Percentiles rank a stretch among this genome's conserved stretches.
Evolutionary conservation across 371 early-diverging fungal species (phyloP).

Genomic region (Rhizomucor pusillus): DNA sequence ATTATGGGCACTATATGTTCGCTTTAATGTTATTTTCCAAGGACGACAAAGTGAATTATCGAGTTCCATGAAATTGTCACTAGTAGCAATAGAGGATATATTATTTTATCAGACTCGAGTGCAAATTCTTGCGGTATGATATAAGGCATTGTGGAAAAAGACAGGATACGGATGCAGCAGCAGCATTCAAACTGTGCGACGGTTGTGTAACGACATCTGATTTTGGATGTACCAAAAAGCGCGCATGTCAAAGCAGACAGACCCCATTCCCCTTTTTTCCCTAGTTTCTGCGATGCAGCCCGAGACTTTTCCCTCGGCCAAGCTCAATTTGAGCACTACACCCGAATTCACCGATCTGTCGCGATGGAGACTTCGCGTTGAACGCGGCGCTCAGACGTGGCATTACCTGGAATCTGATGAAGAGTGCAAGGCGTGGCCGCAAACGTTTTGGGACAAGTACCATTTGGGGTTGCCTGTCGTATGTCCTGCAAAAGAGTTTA

Average conservation of each 20-base stretch:
- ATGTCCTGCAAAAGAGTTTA: slow-evolving; percentile 11
- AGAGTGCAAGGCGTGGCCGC: slow-evolving; percentile 67
- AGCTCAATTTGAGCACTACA: slow-evolving; percentile 27
- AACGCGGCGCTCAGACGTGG: slow-evolving; percentile 94
- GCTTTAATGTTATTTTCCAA: no score
- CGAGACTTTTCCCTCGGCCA: slow-evolving; percentile 33
- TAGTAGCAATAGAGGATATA: no score
- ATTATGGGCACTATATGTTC: no score
- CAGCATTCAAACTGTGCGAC: not conserved
- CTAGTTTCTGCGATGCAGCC: slow-evolving; percentile 1
- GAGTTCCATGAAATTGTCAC: no score
- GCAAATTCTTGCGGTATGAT: no score
- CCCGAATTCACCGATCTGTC: slow-evolving; percentile 64
- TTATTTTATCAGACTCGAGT: no score
- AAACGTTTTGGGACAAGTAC: slow-evolving; percentile 81
- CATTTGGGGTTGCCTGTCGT: slow-evolving; percentile 83
- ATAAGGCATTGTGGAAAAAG: no score
- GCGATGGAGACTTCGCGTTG: slow-evolving; percentile 76
- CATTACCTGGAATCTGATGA: slow-evolving; percentile 75
- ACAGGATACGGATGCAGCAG: no score
- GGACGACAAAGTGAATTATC: no score
- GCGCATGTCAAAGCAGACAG: no score
- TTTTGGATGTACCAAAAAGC: no score
- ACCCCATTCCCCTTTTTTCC: not conserved
- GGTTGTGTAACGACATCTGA: no score